Conservation (phyloP, 2,329 filamentous ascomycete species). For the Hypoxylon rubiginosum region DNA sequence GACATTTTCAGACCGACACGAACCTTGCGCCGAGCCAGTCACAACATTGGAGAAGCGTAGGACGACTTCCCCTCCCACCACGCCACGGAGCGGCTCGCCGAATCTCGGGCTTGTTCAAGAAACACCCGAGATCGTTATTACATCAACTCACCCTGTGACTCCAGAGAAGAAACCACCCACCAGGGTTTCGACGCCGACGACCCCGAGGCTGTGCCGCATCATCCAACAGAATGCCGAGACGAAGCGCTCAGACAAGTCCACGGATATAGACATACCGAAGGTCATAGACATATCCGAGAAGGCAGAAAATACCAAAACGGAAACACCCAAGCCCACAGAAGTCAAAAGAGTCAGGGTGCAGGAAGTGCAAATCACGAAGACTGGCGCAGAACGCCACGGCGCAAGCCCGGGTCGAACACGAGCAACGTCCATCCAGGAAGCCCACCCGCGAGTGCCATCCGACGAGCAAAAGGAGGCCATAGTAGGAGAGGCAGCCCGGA, state of each 20-base stretch:
- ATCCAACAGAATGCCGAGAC: conserved; percentile 25
- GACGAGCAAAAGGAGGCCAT: conserved; percentile 37
- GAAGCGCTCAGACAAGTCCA: conserved; percentile 4
- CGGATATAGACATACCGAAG: conserved; percentile 8
- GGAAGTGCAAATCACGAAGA: conserved; percentile 12
- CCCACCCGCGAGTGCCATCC: conserved; percentile 22
- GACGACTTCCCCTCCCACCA: conserved; percentile 46
- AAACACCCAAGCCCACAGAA: conserved; percentile 7
- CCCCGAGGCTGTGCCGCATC: conserved; percentile 23
- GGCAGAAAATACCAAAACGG: conserved; percentile 13
- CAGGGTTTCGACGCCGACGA: conserved; percentile 32
- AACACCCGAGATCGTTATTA: conserved; percentile 47
- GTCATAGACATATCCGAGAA: background rate
- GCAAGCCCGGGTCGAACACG: background rate
- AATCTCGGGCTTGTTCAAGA: conserved; percentile 43
- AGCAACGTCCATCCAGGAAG: conserved; percentile 14
- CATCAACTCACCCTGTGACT: conserved; percentile 39
- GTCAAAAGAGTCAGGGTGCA: conserved; percentile 5
- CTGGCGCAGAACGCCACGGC: conserved; percentile 12
- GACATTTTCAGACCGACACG: conserved; percentile 22
- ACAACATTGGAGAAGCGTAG: conserved; percentile 22
- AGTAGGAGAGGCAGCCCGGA: conserved; percentile 47
- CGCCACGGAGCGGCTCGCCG: conserved; percentile 48
- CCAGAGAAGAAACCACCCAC: conserved; percentile 28
- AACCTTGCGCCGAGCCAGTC: conserved; percentile 24